Base-by-base conservation (phyloP, 805 yeast species). In the Myxozyma sirexii region DNA sequence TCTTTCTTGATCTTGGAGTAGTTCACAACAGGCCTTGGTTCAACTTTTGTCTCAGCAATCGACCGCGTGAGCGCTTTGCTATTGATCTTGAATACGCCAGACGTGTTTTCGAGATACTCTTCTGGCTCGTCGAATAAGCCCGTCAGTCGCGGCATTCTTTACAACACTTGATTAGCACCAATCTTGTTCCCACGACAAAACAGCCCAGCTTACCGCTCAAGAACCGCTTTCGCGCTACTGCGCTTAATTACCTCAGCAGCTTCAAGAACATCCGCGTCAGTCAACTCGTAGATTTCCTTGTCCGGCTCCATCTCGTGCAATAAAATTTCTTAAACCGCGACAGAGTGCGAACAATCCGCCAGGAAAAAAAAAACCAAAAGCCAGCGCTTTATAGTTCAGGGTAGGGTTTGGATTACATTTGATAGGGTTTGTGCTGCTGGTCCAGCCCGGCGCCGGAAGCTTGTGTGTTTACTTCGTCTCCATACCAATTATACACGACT, bases 1-100 rank as follows among this genome's bases (percentile, higher is more conserved):
- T 58, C 65, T n/a, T 63, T 63, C 57, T 68, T 71, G 10, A 67
- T 69, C 51, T 60, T 47, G 3, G 70, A 67, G 8, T 77, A 75
- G 44, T 73, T 74, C 5, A 53, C 67, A 3, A 73, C 64, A 6
- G 41, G 63, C 21, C 76, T 57, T 51, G 71, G 67, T 10, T 46
- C 43, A 7, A 48, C n/a, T 37, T 60, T 45, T 24, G 31, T 47
- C 12, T 21, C 35, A 6, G 42, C 10, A 8, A 33, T 24, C 4
- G 53, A 37, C 7, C 35, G 10, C 4, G 44, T 19, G 4, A 41
- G 19, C 6, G 57, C 63, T 5, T 23, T 51, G 2, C 54, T 47
- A 29, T 60, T 57, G 15, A 60, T 19, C n/a, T 45, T 55, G 4
- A 60, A 48, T 6, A 60, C 51, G 19, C 63, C 63, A 5, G 54